Conservation (phyloP, 805 yeast genomes). For the Blastobotrys americana region DNA sequence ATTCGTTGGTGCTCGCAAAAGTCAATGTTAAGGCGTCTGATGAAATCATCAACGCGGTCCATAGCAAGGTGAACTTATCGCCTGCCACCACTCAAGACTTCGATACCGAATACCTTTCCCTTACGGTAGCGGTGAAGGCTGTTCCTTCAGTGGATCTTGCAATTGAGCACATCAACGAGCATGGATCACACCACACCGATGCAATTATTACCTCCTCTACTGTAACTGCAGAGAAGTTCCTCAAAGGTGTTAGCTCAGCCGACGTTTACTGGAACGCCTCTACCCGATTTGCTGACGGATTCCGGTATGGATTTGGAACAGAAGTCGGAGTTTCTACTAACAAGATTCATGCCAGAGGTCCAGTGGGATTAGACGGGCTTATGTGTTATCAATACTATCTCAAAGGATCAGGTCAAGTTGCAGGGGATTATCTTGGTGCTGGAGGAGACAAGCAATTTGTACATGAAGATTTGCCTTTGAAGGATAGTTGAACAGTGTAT, state of each 20-base stretch:
- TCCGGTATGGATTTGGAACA: slow-evolving; percentile 96
- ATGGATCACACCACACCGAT: slow-evolving; percentile 96
- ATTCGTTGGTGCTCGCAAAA: slow-evolving; percentile 48
- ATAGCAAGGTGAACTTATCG: slow-evolving; percentile 1
- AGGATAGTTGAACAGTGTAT: too few relatives aligned
- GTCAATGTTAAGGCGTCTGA: slow-evolving; percentile 64
- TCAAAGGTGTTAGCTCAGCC: slow-evolving; percentile 85
- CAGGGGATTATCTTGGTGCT: slow-evolving; percentile 84
- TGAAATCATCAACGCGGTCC: slow-evolving; percentile 16
- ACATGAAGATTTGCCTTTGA: slow-evolving; percentile 36
- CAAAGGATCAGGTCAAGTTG: slow-evolving; percentile 89
- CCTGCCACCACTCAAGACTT: slow-evolving; percentile 60
- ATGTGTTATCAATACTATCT: slow-evolving; percentile 93
- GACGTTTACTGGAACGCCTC: slow-evolving; percentile 98
- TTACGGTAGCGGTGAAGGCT: slow-evolving; percentile 70
- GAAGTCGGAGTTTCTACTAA: slow-evolving; percentile 97
- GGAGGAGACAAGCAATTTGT: slow-evolving; percentile 78
- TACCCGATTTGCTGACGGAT: slow-evolving; percentile 97
- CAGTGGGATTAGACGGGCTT: slow-evolving; percentile 95
- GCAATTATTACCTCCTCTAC: slow-evolving; percentile 76
- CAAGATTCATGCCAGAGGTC: slow-evolving; percentile 97
- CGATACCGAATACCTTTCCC: slow-evolving; percentile 72
- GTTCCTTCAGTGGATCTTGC: slow-evolving; percentile 61
- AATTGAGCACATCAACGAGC: slow-evolving; percentile 76
- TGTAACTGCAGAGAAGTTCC: slow-evolving; percentile 62